phyloP scores from a whole-genome alignment of 768 basidiomycete species.

The Astraeus odoratus region DNA sequence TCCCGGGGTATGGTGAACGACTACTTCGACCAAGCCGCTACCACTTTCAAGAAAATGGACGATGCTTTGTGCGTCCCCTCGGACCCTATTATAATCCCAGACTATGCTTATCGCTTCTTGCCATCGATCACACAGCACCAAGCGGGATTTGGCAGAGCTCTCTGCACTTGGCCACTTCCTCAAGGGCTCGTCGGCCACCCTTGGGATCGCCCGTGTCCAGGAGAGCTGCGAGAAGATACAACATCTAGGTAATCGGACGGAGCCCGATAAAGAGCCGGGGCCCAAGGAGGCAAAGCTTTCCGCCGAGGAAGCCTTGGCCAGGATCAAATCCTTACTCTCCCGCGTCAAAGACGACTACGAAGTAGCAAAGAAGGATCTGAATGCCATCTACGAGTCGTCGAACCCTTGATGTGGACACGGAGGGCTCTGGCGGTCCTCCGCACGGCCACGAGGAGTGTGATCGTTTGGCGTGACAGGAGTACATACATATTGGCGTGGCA shows the following conservation, averaged over 20 bases:
- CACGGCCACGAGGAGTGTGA: too few species aligned
- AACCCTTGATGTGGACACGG: background rate
- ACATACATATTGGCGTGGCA: too few species aligned
- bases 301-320: conserved; percentile 45
- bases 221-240: conserved; percentile 87
- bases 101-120: conserved; percentile 6
- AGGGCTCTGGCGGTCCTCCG: background rate
- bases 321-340: conserved; percentile 50
- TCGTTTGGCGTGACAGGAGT: too few species aligned
- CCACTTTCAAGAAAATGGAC: conserved; percentile 77
- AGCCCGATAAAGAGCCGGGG: conserved; percentile 48
- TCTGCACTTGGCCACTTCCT: conserved; percentile 86
- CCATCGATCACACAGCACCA: conserved; percentile 34
- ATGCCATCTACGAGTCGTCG: conserved; percentile 24
- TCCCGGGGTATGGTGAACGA: conserved; percentile 69
- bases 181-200: conserved; percentile 93
- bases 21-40: conserved; percentile 74
- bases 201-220: conserved; percentile 80
- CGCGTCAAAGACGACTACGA: conserved; percentile 63
- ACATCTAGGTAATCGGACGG: conserved; percentile 57
- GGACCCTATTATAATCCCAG: conserved; percentile 2
- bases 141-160: conserved; percentile 57
- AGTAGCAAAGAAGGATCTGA: conserved; percentile 63
- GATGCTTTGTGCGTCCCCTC: conserved; percentile 58
- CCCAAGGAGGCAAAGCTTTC: conserved; percentile 29